phyloP scores from a whole-genome alignment of 2,329 filamentous ascomycete species.

The Xylaria sp. region DNA sequence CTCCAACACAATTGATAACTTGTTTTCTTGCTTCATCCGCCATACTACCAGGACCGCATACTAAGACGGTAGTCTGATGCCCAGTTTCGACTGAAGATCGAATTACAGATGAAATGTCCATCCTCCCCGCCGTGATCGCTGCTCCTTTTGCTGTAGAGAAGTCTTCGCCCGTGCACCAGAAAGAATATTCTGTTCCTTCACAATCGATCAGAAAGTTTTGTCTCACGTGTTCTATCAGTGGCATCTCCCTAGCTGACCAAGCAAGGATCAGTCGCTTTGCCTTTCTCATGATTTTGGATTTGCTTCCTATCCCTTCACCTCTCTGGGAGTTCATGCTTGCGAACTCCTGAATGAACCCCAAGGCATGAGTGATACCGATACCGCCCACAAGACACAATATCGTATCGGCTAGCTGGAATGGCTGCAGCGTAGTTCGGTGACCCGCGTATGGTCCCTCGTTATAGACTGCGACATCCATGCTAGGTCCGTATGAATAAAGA shows the following conservation, averaged over 20 bases:
- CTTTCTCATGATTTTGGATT: conserved; percentile 34
- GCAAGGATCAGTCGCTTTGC: conserved; percentile 41
- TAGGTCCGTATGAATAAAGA: conserved; percentile 11
- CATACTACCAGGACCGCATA: conserved; percentile 44
- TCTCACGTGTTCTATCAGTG: conserved; percentile 42
- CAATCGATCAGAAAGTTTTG: conserved; percentile 34
- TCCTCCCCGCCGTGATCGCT: conserved; percentile 36
- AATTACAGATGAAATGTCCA: conserved; percentile 38
- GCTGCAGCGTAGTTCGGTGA: conserved; percentile 25
- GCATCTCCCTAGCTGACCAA: conserved; percentile 42
- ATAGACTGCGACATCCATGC: conserved; percentile 28
- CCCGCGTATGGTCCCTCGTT: conserved; percentile 38
- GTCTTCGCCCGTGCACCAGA: conserved; percentile 34
- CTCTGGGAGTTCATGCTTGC: conserved; percentile 12
- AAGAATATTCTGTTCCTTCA: conserved; percentile 32
- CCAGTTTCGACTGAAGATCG: conserved; percentile 32
- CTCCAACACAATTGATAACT: conserved; percentile 39
- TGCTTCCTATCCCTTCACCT: background rate
- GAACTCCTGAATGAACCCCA: conserved; percentile 41
- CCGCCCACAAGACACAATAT: conserved; percentile 37
- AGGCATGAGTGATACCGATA: conserved; percentile 36
- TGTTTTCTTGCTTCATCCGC: conserved; percentile 43
- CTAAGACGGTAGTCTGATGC: conserved; percentile 43
- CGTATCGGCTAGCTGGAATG: conserved; percentile 33
- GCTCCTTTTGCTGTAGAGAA: conserved; percentile 1